Conservation (phyloP, 805 yeast genomes). For the Suhomyces xylopsoci region DNA sequence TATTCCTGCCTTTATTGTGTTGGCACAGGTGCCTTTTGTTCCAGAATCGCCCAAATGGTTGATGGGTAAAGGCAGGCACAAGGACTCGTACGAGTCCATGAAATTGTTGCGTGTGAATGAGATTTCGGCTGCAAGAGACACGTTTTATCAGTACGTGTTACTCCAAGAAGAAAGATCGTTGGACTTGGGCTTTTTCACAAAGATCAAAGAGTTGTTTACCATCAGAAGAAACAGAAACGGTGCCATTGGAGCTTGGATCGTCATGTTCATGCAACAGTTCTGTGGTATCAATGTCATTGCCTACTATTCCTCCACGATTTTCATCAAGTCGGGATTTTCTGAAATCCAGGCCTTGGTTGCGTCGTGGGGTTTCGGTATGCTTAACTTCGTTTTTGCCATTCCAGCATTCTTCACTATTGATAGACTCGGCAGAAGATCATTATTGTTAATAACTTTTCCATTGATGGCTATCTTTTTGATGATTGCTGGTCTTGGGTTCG, state of each 20-base stretch:
- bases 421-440: conserved; percentile 66
- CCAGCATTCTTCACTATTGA: conserved; percentile 84
- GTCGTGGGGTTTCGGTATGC: conserved; percentile 82
- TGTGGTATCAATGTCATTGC: conserved; percentile 90
- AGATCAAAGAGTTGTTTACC: conserved; percentile 57
- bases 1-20: conserved; percentile 53
- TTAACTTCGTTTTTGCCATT: conserved; percentile 78
- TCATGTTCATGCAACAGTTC: conserved; percentile 88
- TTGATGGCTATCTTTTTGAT: conserved; percentile 57
- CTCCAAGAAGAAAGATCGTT: conserved; percentile 60
- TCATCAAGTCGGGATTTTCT: conserved; percentile 62
- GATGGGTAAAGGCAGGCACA: conserved; percentile 49
- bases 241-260: conserved; percentile 73
- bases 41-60: conserved; percentile 76
- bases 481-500: conserved; percentile 68
- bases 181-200: conserved; percentile 39
- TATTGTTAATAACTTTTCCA: conserved; percentile 59
- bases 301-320: conserved; percentile 77
- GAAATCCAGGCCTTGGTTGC: conserved; percentile 66
- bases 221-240: conserved; percentile 84
- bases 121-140: conserved; percentile 62
- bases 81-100: conserved; percentile 51
- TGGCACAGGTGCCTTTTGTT: conserved; percentile 48
- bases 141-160: conserved; percentile 55
- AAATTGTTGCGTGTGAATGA: conserved; percentile 42